Conservation (phyloP, 441 rosid species). For the Capsella rubella region DNA sequence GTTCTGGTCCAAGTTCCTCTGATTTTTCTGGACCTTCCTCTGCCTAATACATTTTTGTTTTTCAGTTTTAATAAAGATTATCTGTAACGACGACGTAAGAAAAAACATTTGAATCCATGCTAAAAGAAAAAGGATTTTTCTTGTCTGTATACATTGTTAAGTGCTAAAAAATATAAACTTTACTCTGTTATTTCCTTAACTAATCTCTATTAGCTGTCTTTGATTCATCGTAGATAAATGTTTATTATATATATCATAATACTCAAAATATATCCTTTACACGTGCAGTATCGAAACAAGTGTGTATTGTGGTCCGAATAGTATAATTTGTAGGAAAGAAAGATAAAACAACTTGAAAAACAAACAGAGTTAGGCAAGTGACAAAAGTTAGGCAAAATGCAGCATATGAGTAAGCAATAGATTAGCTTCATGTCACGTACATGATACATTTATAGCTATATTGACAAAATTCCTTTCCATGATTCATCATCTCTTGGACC, state of each 20-base stretch:
- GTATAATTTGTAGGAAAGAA: neutral
- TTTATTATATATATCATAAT: neutral
- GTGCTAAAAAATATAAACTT: neutral
- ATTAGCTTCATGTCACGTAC: constrained; percentile 36
- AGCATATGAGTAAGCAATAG: constrained; percentile 21
- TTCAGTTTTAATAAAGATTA: neutral
- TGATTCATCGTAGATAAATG: neutral
- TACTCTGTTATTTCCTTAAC: neutral
- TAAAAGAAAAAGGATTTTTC: neutral
- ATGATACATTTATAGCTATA: constrained; percentile 33
- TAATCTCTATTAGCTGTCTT: neutral
- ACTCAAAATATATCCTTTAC: neutral
- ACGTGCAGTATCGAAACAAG: neutral
- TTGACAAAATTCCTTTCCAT: constrained; percentile 15
- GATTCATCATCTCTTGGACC: constrained; percentile 28
- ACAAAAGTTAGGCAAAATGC: constrained; percentile 37
- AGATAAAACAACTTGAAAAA: neutral
- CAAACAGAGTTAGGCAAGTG: constrained; percentile 29
- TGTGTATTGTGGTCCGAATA: neutral
- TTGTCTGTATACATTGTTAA: neutral
- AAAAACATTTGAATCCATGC: neutral
- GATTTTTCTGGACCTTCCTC: constrained; percentile 12
- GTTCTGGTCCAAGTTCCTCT: constrained; percentile 23
- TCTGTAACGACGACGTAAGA: neutral
- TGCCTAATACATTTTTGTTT: neutral